Conservation (phyloP, 257 asterid species). For the Solanum corneliomulleri region DNA sequence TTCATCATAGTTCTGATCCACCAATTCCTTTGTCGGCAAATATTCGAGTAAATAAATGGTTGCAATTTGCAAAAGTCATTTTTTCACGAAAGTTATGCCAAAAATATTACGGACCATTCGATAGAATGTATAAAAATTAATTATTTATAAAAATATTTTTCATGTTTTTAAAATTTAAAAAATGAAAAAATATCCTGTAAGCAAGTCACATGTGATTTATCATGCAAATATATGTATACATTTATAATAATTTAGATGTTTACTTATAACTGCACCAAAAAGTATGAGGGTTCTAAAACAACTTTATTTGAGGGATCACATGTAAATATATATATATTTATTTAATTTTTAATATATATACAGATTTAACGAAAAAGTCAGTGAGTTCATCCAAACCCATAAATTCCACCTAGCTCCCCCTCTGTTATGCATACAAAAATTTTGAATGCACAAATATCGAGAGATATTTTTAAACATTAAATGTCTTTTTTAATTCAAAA, state of each 20-base stretch:
- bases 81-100: neutral
- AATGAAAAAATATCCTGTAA: too few species aligned
- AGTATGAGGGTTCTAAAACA: too few species aligned
- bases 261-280: fast-evolving
- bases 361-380: fast-evolving
- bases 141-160: too few species aligned
- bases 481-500: too few species aligned
- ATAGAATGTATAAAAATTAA: neutral
- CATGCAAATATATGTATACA: too few species aligned
- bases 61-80: neutral
- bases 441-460: neutral
- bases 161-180: too few species aligned
- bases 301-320: too few species aligned
- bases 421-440: neutral
- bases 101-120: neutral
- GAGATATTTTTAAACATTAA: neutral
- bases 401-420: fast-evolving
- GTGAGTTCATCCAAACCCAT: fast-evolving
- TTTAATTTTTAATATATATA: too few species aligned
- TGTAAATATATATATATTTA: too few species aligned
- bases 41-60: neutral
- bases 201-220: neutral
- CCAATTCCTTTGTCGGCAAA: neutral
- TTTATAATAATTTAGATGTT: too few species aligned
- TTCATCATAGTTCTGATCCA: neutral